phyloP scores from a whole-genome alignment of 805 yeast species.

The Suhomyces sp. region DNA sequence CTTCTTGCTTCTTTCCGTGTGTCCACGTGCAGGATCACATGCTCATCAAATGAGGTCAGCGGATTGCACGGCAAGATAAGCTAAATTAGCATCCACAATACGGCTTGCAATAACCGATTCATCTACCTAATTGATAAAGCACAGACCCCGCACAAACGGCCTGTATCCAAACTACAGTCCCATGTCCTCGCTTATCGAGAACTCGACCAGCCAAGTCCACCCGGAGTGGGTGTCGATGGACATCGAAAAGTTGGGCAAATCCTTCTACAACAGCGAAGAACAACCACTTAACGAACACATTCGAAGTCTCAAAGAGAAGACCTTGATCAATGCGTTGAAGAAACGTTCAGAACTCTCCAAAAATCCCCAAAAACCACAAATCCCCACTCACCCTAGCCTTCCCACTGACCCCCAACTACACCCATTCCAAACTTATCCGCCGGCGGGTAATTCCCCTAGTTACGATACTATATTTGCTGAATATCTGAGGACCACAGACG shows the following conservation, averaged over 20 bases:
- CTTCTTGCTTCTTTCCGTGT: neutral
- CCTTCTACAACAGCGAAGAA: conserved; percentile 41
- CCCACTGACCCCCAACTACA: neutral
- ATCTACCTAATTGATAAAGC: neutral
- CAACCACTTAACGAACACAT: conserved; percentile 40
- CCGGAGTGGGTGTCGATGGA: conserved; percentile 55
- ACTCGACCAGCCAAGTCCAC: conserved; percentile 8
- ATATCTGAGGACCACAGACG: conserved; percentile 45
- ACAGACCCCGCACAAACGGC: neutral
- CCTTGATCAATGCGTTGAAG: conserved; percentile 35
- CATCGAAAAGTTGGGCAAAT: conserved; percentile 42
- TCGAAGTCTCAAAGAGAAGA: conserved; percentile 33
- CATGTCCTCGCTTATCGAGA: conserved; percentile 1
- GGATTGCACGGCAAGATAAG: neutral
- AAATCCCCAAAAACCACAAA: neutral
- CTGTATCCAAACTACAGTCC: neutral
- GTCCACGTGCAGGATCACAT: neutral
- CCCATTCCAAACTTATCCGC: neutral
- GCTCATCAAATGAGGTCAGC: neutral
- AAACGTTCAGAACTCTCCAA: neutral
- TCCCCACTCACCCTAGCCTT: neutral
- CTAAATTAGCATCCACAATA: neutral
- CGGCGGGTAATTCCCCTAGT: conserved; percentile 2
- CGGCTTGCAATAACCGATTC: neutral
- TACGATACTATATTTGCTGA: conserved; percentile 21